phyloP scores from a whole-genome alignment of 1,284 basidiomycete genomes.

The Moesziomyces sp. region DNA sequence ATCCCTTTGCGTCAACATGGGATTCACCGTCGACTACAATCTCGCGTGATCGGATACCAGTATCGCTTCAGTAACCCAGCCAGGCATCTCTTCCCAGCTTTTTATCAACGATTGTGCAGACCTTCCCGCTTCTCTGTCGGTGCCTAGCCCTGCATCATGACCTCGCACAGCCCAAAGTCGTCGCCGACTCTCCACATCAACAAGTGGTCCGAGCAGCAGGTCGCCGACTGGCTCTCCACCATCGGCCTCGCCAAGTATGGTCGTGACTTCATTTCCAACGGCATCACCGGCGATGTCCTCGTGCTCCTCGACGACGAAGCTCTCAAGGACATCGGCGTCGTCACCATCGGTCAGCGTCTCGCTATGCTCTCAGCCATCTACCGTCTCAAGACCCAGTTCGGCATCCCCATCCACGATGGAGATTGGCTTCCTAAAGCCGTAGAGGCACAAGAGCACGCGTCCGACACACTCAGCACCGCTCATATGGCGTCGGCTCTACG shows the following conservation, averaged over 20 bases:
- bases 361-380: conserved; percentile 60
- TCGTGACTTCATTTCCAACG: conserved; percentile 50
- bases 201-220: conserved; percentile 54
- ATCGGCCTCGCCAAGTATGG: conserved; percentile 50
- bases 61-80: background rate
- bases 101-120: background rate
- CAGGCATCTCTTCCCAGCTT: background rate
- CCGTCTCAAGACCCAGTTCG: conserved; percentile 57
- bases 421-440: conserved; percentile 59
- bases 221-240: conserved; percentile 55
- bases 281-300: conserved; percentile 65
- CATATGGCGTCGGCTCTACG: conserved; percentile 38
- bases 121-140: background rate
- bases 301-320: conserved; percentile 63
- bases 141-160: conserved; percentile 9
- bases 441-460: conserved; percentile 33
- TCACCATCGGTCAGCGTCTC: conserved; percentile 62
- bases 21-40: background rate
- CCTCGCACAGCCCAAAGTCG: conserved; percentile 31
- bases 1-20: background rate
- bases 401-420: conserved; percentile 61
- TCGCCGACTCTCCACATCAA: conserved; percentile 53
- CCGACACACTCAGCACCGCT: conserved; percentile 16
- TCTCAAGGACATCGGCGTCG: conserved; percentile 62
- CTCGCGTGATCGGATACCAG: background rate